These are phyloP conservation scores for Hyphodiscus hymeniophilus DNA, from an alignment of 495 filamentous ascomycete genomes.

Conservation along the genomic window DNA sequence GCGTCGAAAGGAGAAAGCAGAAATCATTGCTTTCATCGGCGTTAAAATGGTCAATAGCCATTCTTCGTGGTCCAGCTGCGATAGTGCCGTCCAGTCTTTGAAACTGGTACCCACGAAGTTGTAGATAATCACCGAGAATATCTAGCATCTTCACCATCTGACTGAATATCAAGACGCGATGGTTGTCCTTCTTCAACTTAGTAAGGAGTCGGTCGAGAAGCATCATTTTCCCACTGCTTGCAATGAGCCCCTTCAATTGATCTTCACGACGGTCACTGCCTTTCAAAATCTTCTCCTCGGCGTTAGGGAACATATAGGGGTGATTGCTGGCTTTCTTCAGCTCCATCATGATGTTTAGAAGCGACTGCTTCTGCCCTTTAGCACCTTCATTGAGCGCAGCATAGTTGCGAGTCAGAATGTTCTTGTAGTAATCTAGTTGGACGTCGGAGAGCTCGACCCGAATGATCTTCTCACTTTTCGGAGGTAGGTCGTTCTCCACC, in stretches of 20 bases:
- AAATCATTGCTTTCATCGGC: constrained; percentile 89
- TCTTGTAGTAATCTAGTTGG: constrained; percentile 96
- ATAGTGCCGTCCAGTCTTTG: constrained; percentile 96
- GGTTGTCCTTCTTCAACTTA: constrained; percentile 83
- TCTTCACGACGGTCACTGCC: constrained; percentile 76
- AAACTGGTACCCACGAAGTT: constrained; percentile 80
- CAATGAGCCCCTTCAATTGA: constrained; percentile 80
- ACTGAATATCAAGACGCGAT: constrained; percentile 96
- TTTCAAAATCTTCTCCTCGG: constrained; percentile 76
- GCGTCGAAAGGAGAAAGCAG: constrained; percentile 89
- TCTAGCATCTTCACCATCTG: constrained; percentile 99
- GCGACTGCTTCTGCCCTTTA: constrained; percentile 80
- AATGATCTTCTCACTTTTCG: constrained; percentile 98
- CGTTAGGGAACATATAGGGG: constrained; percentile 92
- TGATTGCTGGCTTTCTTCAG: constrained; percentile 98
- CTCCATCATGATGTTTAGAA: constrained; percentile 99
- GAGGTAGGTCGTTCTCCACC: constrained; percentile 89
- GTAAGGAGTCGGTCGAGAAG: constrained; percentile 85
- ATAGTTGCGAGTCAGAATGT: constrained; percentile 95
- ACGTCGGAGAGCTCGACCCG: constrained; percentile 92
- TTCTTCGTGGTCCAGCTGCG: constrained; percentile 68
- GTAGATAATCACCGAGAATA: constrained; percentile 87
- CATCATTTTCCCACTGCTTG: constrained; percentile 99
- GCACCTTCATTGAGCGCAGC: constrained; percentile 84
- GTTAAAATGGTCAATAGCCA: constrained; percentile 98